Conservation (phyloP, 495 filamentous ascomycete species). For the Xylaria acuta region DNA sequence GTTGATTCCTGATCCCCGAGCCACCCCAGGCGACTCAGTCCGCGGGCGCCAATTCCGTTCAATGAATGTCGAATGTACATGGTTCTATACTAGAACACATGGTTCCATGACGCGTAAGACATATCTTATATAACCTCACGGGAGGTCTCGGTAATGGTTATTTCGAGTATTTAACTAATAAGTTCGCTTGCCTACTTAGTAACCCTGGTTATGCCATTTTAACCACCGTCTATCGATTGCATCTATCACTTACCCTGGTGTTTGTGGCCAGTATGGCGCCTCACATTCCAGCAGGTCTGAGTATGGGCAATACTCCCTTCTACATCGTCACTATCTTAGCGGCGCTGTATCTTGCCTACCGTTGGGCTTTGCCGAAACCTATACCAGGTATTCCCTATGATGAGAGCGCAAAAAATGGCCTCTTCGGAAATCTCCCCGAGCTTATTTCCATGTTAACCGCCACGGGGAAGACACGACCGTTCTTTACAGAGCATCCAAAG, state of each 20-base stretch:
- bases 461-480: constrained; percentile 36
- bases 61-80: background rate
- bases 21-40: background rate
- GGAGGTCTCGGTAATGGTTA: background rate
- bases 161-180: background rate
- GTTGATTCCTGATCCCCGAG: background rate
- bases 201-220: background rate
- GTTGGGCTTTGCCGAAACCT: constrained; percentile 37
- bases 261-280: background rate
- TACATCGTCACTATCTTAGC: background rate
- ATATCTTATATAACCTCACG: background rate
- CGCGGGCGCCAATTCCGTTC: background rate
- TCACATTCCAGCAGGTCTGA: background rate
- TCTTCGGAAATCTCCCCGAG: constrained; percentile 46
- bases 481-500: constrained; percentile 32
- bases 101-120: background rate
- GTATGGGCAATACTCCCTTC: background rate
- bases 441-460: constrained; percentile 36
- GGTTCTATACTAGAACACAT: background rate
- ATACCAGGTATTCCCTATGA: constrained; percentile 51
- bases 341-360: constrained; percentile 8
- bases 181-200: background rate
- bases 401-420: constrained; percentile 30
- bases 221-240: background rate
- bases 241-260: background rate